Percentiles rank a stretch among this genome's conserved stretches.
Evolutionary conservation across 768 basidiomycete genomes (phyloP).

Genomic region (Serendipita indica): DNA sequence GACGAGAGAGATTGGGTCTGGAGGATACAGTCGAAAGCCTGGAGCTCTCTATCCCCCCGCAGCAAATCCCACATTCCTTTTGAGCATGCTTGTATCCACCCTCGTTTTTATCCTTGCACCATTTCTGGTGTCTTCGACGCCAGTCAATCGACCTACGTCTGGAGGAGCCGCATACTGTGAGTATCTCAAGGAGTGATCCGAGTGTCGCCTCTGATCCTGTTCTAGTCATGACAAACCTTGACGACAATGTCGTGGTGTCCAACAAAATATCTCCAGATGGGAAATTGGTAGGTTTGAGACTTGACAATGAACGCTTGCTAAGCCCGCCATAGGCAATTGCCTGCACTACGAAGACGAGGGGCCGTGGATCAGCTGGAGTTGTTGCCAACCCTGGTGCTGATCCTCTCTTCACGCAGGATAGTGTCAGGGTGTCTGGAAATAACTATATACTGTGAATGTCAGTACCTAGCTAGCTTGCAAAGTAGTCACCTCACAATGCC

Average conservation of each 20-base stretch:
- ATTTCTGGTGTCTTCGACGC: no score
- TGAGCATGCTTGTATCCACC: no score
- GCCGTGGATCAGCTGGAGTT: slow-evolving; percentile 25
- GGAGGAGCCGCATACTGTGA: no score
- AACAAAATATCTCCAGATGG: slow-evolving; percentile 24
- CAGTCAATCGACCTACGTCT: no score
- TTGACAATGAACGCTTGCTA: not conserved
- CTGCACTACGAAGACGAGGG: not conserved
- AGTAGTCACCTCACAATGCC: not conserved
- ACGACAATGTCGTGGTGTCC: slow-evolving; percentile 13
- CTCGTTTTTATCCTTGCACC: no score
- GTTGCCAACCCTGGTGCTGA: slow-evolving; percentile 24
- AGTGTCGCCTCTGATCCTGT: no score
- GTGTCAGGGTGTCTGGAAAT: slow-evolving; percentile 25
- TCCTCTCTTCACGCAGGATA: slow-evolving; percentile 29
- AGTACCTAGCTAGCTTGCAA: slow-evolving; percentile 10
- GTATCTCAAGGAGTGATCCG: no score
- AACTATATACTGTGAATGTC: slow-evolving; percentile 26
- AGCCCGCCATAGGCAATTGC: not conserved
- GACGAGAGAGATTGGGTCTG: no score
- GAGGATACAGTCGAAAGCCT: no score
- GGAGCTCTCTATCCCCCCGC: no score
- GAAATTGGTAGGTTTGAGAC: not conserved
- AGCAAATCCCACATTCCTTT: no score
- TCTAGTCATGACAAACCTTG: slow-evolving; percentile 16